These are phyloP conservation scores for Saitoella complicata DNA, from an alignment of 805 yeast genomes.

Conservation along the genomic window DNA sequence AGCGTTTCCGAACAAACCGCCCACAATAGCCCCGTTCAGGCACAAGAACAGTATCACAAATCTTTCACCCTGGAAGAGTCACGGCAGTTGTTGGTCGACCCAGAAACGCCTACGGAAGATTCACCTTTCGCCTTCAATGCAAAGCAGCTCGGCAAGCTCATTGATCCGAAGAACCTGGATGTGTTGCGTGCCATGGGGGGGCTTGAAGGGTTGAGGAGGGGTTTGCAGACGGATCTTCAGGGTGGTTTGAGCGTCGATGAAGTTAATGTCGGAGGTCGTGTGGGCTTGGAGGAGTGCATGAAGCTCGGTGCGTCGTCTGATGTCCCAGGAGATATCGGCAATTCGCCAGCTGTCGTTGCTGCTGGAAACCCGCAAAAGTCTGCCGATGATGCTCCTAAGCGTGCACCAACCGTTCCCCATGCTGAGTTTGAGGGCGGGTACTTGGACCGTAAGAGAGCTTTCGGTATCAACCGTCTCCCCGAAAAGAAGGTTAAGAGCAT, in stretches of 20 bases:
- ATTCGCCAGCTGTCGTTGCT: neutral
- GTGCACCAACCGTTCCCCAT: neutral
- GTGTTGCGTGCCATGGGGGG: conserved; percentile 26
- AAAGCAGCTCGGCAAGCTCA: conserved; percentile 11
- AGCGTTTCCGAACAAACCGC: too few relatives aligned
- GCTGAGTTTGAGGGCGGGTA: conserved; percentile 10
- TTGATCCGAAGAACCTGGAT: conserved; percentile 25
- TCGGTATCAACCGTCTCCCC: conserved; percentile 62
- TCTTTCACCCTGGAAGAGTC: too few relatives aligned
- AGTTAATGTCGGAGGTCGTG: conserved; percentile 1
- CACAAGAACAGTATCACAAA: too few relatives aligned
- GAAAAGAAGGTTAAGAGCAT: conserved; percentile 55
- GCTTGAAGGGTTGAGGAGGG: conserved; percentile 16
- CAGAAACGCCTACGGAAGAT: too few relatives aligned
- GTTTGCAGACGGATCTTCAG: conserved; percentile 19
- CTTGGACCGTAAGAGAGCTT: conserved; percentile 28
- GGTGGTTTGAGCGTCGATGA: conserved; percentile 19
- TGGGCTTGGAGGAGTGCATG: neutral
- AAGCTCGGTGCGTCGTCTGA: neutral
- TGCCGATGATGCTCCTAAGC: neutral
- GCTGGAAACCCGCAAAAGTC: neutral
- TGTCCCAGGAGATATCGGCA: neutral
- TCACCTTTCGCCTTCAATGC: conserved; percentile 13
- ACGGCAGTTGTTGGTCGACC: too few relatives aligned
- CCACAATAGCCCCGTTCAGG: too few relatives aligned